Evolutionary conservation across 176 grass and related monocot genomes (phyloP), one percentile per base, ranked within the genome.

Genomic region (Thalia dealbata): DNA sequence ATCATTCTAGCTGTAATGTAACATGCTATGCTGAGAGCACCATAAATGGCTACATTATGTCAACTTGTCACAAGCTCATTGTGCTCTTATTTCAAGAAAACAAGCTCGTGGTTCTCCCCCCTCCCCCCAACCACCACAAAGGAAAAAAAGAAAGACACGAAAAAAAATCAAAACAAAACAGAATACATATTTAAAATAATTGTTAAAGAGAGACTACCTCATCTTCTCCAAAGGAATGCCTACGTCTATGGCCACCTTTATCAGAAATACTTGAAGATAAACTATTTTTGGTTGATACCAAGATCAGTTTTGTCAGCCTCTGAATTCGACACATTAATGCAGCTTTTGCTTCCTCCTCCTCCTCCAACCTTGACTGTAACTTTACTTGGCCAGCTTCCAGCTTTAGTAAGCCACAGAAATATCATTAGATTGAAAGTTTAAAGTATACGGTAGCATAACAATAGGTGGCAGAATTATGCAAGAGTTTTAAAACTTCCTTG

Each of bases 271-370:
- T 91, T 86, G 87, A 85, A 28, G 85, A 86, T 81, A 93, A 86
- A 10, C 83, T 88, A 77, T 84, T 99, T 83, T 99, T 99, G 18
- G 95, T 99, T 70, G 95, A 99, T 75, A 99, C 95, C 72, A 99
- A 71, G 75, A 99, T 99, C 67, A 99, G 62, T 79, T 99, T 99
- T 43, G 95, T 99, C 79, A 99, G 73, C 28, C 95, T 85, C 70
- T 99, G 95, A 84, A 99, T 99, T 67, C 90, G 80, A 85, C 90
- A 83, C 95, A 99, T 93, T 65, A 99, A 71, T 73, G 95, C 95
- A 72, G 90, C 85, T 93, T 99, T 99, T 86, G 95, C 95, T 82
- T 99, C 95, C 69, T 99, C 95, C 81, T 99, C 95, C 81, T 99
- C 83, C 79, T 99, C 95, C 78, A 99, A 46, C 79, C 95, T 99